Percentiles rank a stretch among this genome's conserved stretches.
These are phyloP conservation scores for Bryoerythrophyllum caledonicum DNA, from an alignment of 225 moss, liverwort and hornwort species.

Conservation along the genomic window DNA sequence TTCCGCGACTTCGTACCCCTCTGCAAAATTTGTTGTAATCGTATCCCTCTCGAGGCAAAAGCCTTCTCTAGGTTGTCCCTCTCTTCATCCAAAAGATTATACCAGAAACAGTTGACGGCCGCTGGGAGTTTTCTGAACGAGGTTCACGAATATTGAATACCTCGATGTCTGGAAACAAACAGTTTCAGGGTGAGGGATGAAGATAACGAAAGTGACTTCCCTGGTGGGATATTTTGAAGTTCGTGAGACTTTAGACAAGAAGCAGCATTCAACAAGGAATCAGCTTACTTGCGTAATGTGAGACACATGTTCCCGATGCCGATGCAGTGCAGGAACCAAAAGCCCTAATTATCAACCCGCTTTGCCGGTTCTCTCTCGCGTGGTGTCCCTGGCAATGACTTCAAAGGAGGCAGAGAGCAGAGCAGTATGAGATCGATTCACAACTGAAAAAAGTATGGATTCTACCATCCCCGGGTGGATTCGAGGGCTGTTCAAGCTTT, in stretches of 20 bases:
- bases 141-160: neutral
- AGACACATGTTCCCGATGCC: neutral
- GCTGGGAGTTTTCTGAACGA: neutral
- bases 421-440: slow-evolving; percentile 9
- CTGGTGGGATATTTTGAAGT: neutral
- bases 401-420: neutral
- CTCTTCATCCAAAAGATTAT: neutral
- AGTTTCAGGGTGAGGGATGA: neutral
- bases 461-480: slow-evolving; percentile 21
- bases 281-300: neutral
- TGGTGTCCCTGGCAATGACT: neutral
- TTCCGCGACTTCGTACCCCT: neutral
- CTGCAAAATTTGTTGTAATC: neutral
- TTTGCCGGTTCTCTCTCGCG: neutral
- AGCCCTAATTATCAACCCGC: slow-evolving; percentile 2
- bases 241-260: neutral
- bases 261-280: neutral
- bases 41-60: neutral
- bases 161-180: neutral
- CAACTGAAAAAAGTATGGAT: slow-evolving; percentile 22
- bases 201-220: neutral
- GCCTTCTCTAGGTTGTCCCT: neutral
- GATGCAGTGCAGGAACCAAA: neutral
- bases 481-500: slow-evolving; percentile 22
- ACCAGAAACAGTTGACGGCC: slow-evolving; percentile 11